These are phyloP conservation scores for Neonectria sp. DNA, from an alignment of 2,329 filamentous ascomycete species.

Conservation along the genomic window DNA sequence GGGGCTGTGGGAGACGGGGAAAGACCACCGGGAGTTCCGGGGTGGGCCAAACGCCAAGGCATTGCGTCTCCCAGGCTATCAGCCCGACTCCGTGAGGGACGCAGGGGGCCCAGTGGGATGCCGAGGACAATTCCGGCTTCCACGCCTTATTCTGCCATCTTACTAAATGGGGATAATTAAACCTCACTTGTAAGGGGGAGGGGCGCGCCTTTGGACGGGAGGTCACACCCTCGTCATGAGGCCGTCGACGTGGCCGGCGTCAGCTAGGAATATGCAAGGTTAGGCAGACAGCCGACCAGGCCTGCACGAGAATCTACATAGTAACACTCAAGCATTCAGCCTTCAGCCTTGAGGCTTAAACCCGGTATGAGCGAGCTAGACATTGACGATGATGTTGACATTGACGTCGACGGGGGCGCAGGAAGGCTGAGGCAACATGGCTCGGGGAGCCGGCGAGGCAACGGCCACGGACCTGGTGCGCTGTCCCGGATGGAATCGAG, in stretches of 20 bases:
- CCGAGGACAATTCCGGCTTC: slow-evolving; percentile 12
- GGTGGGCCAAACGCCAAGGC: slow-evolving; percentile 21
- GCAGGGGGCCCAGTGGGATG: slow-evolving; percentile 11
- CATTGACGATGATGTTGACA: slow-evolving; percentile 12
- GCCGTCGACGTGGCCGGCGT: slow-evolving; percentile 26
- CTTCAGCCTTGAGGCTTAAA: not conserved
- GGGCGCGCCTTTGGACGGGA: slow-evolving; percentile 16
- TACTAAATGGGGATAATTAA: slow-evolving; percentile 24
- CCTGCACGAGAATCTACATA: not conserved
- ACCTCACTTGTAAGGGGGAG: not conserved
- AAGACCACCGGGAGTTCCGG: slow-evolving; percentile 16
- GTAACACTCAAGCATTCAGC: not conserved
- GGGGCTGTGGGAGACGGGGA: slow-evolving; percentile 26
- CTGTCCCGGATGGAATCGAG: slow-evolving; percentile 32
- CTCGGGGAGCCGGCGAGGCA: slow-evolving; percentile 31
- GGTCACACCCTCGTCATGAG: slow-evolving; percentile 25
- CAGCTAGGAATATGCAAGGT: slow-evolving; percentile 19
- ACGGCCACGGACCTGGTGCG: slow-evolving; percentile 33
- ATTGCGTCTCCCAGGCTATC: slow-evolving; percentile 1
- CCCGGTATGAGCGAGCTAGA: not conserved
- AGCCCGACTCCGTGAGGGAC: slow-evolving; percentile 8
- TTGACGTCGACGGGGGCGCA: slow-evolving; percentile 16
- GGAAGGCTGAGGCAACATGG: slow-evolving; percentile 13
- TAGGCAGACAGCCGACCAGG: slow-evolving; percentile 12
- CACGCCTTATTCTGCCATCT: slow-evolving; percentile 30